Evolutionary conservation across 306 rosid species (phyloP).

Genomic region (Cyamopsis tetragonoloba): DNA sequence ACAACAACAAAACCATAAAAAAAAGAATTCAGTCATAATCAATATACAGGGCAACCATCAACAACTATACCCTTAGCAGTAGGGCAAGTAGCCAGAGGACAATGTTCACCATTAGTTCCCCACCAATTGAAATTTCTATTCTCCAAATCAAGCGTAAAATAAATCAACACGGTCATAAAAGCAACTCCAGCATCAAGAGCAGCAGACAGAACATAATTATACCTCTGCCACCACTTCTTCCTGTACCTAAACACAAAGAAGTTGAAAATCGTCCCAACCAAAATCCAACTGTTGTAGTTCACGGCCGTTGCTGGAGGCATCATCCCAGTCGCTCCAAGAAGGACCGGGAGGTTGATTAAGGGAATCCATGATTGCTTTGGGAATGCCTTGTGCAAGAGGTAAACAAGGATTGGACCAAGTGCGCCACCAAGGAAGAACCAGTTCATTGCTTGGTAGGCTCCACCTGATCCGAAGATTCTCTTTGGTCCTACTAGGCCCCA

Average conservation of each 20-base stretch:
- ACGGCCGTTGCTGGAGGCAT: constrained; percentile 75
- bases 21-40: neutral
- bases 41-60: constrained; percentile 54
- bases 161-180: constrained; percentile 63
- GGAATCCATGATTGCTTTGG: constrained; percentile 70
- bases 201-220: constrained; percentile 74
- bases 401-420: constrained; percentile 56
- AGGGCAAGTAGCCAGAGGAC: constrained; percentile 61
- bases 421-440: constrained; percentile 83
- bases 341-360: constrained; percentile 72
- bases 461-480: constrained; percentile 52
- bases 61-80: constrained; percentile 57
- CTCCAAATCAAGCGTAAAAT: constrained; percentile 50
- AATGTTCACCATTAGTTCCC: constrained; percentile 74
- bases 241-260: constrained; percentile 59
- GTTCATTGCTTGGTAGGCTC: constrained; percentile 57
- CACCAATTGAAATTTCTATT: constrained; percentile 58
- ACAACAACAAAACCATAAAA: neutral
- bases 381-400: constrained; percentile 52
- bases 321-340: constrained; percentile 63
- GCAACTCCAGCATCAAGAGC: constrained; percentile 83
- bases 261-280: constrained; percentile 66
- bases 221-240: constrained; percentile 80
- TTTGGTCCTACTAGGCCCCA: constrained; percentile 75
- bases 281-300: constrained; percentile 68